Conservation (phyloP, 306 rosid species). For the Rosa rugosa region DNA sequence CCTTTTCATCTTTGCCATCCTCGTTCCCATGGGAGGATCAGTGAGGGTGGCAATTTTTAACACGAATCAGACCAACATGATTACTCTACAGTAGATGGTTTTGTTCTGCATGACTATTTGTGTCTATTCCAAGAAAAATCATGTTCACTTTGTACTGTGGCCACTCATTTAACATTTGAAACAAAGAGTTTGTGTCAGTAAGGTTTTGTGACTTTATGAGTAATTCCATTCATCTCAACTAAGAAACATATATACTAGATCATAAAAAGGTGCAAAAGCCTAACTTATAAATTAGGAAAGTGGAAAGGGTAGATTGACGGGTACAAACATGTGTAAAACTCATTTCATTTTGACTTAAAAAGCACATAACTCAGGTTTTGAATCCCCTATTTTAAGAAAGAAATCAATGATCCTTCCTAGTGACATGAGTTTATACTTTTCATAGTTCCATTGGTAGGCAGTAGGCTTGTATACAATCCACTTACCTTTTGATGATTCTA, state of each 20-base stretch:
- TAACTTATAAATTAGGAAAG: neutral
- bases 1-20: too few species aligned
- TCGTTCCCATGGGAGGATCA: too few species aligned
- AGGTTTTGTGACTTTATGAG: neutral
- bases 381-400: neutral
- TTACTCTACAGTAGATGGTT: neutral
- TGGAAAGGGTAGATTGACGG: neutral
- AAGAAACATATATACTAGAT: neutral
- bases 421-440: neutral
- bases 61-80: neutral
- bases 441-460: neutral
- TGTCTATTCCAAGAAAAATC: neutral
- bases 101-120: neutral
- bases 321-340: too few species aligned
- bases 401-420: neutral
- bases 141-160: neutral
- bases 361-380: neutral
- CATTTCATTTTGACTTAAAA: neutral
- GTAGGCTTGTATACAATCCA: neutral
- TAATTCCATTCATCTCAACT: neutral
- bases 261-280: too few species aligned
- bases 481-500: too few species aligned
- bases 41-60: neutral
- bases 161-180: neutral
- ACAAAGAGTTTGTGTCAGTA: neutral